Evolutionary conservation across 345 rosid species (phyloP).

Genomic region (Sapria himalayana): DNA sequence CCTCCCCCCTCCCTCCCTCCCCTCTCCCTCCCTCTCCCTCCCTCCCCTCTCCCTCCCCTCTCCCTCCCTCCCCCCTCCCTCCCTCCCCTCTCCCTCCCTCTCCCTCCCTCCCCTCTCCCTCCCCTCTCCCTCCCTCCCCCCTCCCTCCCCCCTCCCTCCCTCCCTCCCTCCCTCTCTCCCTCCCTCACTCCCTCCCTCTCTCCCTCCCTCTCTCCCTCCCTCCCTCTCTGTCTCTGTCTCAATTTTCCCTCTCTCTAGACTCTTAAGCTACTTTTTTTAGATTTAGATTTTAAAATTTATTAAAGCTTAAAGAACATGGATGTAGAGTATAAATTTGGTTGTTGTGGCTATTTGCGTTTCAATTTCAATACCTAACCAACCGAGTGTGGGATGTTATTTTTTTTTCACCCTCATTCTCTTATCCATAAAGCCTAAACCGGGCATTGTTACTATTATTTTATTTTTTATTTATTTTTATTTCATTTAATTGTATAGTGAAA

Average conservation of each 20-base stretch:
- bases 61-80: not conserved
- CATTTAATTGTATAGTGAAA: too few species aligned
- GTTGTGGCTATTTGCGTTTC: too few species aligned
- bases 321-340: not conserved
- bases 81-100: not conserved
- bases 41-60: not conserved
- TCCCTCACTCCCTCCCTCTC: too few species aligned
- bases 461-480: too few species aligned
- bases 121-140: not conserved
- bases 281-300: not conserved
- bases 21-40: not conserved
- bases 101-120: not conserved
- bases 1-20: not conserved
- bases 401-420: too few species aligned
- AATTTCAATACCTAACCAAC: too few species aligned
- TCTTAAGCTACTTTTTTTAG: not conserved
- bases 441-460: too few species aligned
- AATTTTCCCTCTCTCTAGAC: too few species aligned
- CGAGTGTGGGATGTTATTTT: too few species aligned
- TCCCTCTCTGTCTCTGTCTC: not conserved
- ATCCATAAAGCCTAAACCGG: too few species aligned
- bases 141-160: not conserved
- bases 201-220: not conserved
- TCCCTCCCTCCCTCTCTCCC: too few species aligned
- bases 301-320: too few species aligned